Conservation (phyloP, 169 alveolate species). For the Plasmodium vivax region DNA sequence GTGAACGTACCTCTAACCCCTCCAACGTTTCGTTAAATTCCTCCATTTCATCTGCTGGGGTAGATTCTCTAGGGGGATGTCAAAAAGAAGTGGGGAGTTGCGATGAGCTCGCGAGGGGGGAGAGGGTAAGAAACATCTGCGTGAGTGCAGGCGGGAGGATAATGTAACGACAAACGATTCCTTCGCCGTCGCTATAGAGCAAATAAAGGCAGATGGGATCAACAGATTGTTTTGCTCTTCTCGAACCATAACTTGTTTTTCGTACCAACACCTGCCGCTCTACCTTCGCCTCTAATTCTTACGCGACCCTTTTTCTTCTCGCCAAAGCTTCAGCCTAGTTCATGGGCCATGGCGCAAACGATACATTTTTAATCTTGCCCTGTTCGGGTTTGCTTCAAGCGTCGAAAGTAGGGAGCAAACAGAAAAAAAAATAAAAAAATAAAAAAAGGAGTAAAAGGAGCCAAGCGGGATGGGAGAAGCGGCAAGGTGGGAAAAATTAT, state of each 20-base stretch:
- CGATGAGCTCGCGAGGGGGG: neutral
- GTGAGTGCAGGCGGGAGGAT: neutral
- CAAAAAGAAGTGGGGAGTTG: neutral
- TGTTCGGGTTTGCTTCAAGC: neutral
- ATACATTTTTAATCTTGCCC: neutral
- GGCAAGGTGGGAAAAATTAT: neutral
- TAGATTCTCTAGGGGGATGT: neutral
- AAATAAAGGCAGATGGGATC: neutral
- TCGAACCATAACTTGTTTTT: neutral
- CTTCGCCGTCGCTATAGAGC: neutral
- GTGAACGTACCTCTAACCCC: slow-evolving; percentile 47
- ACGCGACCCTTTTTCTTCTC: neutral
- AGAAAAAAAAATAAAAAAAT: neutral
- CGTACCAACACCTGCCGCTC: neutral
- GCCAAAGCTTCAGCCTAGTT: neutral
- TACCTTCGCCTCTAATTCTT: neutral
- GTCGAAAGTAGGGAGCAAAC: neutral
- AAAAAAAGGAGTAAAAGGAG: neutral
- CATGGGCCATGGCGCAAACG: neutral
- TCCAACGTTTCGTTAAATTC: slow-evolving; percentile 68
- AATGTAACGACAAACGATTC: neutral
- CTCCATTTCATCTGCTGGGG: slow-evolving; percentile 40
- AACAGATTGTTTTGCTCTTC: neutral
- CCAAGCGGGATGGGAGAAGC: neutral
- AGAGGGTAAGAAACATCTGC: neutral